phyloP scores from a whole-genome alignment of 164 flowering plant species.

The Umbilicus rupestris region DNA sequence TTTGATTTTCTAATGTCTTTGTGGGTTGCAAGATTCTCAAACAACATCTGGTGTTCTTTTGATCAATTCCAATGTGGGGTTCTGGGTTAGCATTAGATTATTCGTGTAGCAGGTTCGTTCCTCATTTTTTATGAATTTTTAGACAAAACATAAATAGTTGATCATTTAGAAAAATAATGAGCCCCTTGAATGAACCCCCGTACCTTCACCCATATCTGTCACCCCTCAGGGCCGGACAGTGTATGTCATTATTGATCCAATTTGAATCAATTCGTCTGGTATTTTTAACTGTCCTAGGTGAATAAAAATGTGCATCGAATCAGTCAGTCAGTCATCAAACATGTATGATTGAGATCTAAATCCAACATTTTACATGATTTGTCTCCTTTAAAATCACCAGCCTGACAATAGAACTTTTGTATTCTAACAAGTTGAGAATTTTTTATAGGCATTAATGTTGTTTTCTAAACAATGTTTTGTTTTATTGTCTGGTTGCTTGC shows the following conservation, averaged over 20 bases:
- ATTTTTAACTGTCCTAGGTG: too few species aligned
- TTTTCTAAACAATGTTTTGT: neutral
- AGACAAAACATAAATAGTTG: too few species aligned
- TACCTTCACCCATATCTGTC: too few species aligned
- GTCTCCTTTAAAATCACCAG: neutral
- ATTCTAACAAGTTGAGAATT: too few species aligned
- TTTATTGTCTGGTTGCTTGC: conserved; percentile 1
- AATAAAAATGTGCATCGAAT: neutral
- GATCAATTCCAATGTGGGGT: neutral
- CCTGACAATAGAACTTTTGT: neutral
- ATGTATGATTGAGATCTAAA: neutral
- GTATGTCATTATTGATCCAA: neutral
- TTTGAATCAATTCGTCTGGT: neutral
- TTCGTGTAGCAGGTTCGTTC: too few species aligned
- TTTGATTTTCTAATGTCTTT: neutral
- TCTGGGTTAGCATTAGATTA: neutral
- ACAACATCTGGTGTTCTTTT: neutral
- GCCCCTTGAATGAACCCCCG: too few species aligned
- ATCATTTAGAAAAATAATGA: too few species aligned
- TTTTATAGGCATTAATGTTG: too few species aligned
- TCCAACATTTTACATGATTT: neutral
- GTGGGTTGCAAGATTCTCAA: conserved; percentile 4
- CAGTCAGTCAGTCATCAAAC: neutral
- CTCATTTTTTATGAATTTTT: too few species aligned
- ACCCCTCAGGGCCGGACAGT: too few species aligned